Evolutionary conservation across 768 basidiomycete species (phyloP).

Genomic region (Suillus fuscotomentosus): DNA sequence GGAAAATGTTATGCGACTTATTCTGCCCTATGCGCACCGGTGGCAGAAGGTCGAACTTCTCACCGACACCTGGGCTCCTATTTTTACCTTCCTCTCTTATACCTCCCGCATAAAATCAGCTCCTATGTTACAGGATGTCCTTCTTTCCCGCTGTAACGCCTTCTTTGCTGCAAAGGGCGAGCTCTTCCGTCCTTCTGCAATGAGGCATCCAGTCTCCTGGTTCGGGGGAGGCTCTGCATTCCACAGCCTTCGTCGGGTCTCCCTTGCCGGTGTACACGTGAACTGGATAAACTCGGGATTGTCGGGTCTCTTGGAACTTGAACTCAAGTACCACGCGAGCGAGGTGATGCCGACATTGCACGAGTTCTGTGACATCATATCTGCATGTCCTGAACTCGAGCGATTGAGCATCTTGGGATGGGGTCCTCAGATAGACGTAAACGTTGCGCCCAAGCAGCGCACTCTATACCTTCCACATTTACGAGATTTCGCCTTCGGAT

Average conservation of each 20-base stretch:
- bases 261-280: conserved; percentile 56
- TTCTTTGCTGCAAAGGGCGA: conserved; percentile 48
- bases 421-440: conserved; percentile 40
- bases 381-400: conserved; percentile 37
- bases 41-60: conserved; percentile 52
- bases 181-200: conserved; percentile 40
- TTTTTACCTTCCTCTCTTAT: conserved; percentile 48
- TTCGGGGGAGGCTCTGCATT: conserved; percentile 36
- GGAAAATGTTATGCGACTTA: conserved; percentile 42
- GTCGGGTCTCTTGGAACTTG: conserved; percentile 42
- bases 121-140: conserved; percentile 39
- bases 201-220: conserved; percentile 40
- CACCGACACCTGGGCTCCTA: conserved; percentile 60
- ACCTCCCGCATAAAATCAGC: conserved; percentile 33
- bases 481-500: conserved; percentile 40
- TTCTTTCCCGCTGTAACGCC: conserved; percentile 56
- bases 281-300: conserved; percentile 47
- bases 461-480: conserved; percentile 30
- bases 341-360: conserved; percentile 54
- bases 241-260: conserved; percentile 37
- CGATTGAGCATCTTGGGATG: conserved; percentile 51
- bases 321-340: conserved; percentile 54
- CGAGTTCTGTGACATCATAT: conserved; percentile 45
- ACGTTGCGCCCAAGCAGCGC: conserved; percentile 2
- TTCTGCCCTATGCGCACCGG: conserved; percentile 43